These are phyloP conservation scores for Gossypium stocksii DNA, from an alignment of 345 rosid species.

Conservation along the genomic window DNA sequence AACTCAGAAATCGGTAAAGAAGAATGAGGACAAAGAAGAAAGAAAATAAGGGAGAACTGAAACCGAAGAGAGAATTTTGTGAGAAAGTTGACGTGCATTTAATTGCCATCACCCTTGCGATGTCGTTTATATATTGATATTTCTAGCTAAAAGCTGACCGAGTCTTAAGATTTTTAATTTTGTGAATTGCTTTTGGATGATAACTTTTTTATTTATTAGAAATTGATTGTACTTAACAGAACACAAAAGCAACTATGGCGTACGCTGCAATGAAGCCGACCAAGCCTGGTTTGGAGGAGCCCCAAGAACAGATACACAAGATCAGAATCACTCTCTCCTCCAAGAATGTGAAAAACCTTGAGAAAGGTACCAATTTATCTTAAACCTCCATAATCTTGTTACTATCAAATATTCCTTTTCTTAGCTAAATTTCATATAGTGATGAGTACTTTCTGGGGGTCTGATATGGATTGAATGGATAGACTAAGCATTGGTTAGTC, in stretches of 20 bases:
- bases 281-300: constrained; percentile 61
- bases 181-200: not conserved
- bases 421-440: not conserved
- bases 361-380: constrained; percentile 41
- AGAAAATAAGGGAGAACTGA: too few species aligned
- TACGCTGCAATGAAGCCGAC: constrained; percentile 41
- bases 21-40: too few species aligned
- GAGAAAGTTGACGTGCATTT: too few species aligned
- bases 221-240: not conserved
- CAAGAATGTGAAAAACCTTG: constrained; percentile 66
- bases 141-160: too few species aligned
- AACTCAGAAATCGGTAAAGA: too few species aligned
- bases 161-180: not conserved
- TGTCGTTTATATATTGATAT: too few species aligned
- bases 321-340: constrained; percentile 78
- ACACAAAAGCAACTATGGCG: constrained; percentile 26
- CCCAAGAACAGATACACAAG: constrained; percentile 62
- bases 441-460: not conserved
- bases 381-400: not conserved
- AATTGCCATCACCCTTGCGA: too few species aligned
- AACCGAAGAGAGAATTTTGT: too few species aligned
- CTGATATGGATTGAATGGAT: too few species aligned
- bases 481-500: not conserved
- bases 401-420: not conserved
- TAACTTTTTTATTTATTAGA: not conserved